A percentile compares a stretch with the other conserved stretches of the same genome.
Evolutionary conservation across 2,329 filamentous ascomycete species (phyloP).

Genomic region (Aspergillus sp.): DNA sequence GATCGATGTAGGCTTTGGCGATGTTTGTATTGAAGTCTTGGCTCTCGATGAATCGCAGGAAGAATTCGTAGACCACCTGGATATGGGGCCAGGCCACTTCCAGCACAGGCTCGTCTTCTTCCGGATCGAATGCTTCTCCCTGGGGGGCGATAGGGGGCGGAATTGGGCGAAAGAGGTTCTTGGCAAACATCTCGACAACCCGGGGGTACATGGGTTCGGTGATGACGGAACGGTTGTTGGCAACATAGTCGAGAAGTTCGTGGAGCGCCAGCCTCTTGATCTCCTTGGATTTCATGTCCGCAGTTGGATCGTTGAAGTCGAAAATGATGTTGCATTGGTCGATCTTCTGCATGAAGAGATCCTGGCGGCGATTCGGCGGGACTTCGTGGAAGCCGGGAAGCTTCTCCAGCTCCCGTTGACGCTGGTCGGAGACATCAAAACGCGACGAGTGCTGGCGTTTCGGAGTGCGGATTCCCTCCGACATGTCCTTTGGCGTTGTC

Average conservation of each 20-base stretch:
- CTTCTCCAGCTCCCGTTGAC: slow-evolving; percentile 84
- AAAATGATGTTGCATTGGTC: slow-evolving; percentile 99
- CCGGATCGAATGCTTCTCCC: slow-evolving; percentile 94
- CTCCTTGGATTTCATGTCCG: slow-evolving; percentile 99
- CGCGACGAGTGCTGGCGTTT: slow-evolving; percentile 95
- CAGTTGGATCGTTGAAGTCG: slow-evolving; percentile 96
- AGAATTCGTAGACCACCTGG: slow-evolving; percentile 99
- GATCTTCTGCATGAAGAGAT: slow-evolving; percentile 99
- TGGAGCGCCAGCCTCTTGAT: slow-evolving; percentile 95
- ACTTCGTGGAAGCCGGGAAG: slow-evolving; percentile 97
- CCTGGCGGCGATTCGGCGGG: slow-evolving; percentile 83
- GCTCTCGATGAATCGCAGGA: slow-evolving; percentile 96
- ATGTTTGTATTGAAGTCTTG: slow-evolving; percentile 99
- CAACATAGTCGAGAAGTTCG: slow-evolving; percentile 93
- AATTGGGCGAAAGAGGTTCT: slow-evolving; percentile 95
- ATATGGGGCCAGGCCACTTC: slow-evolving; percentile 99
- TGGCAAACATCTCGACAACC: slow-evolving; percentile 98
- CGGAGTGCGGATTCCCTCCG: slow-evolving; percentile 87
- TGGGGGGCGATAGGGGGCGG: slow-evolving; percentile 96
- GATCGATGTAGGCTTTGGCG: slow-evolving; percentile 96
- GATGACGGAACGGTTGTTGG: slow-evolving; percentile 96
- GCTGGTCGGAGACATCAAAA: slow-evolving; percentile 93
- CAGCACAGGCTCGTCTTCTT: slow-evolving; percentile 94
- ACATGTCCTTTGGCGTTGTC: slow-evolving; percentile 90
- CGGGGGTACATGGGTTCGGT: slow-evolving; percentile 98